These are phyloP conservation scores for Xylaria sp. DNA, from an alignment of 2,329 filamentous ascomycete genomes.

Conservation along the genomic window DNA sequence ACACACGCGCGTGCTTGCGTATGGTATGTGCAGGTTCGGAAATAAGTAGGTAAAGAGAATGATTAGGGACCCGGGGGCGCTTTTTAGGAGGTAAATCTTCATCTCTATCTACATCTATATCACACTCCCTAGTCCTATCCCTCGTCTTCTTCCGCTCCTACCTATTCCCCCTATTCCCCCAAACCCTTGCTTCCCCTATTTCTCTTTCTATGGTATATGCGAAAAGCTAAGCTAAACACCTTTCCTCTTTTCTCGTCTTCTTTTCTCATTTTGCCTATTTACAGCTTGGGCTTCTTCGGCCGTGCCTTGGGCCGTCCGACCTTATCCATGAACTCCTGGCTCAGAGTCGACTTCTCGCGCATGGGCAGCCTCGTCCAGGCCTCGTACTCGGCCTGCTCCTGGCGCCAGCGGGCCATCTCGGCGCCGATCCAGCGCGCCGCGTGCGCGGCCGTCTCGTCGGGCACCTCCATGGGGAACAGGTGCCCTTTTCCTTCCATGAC, in stretches of 20 bases:
- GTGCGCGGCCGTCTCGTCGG: slow-evolving; percentile 71
- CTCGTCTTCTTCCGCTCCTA: background rate
- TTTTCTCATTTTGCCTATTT: slow-evolving; percentile 7
- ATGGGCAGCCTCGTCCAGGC: slow-evolving; percentile 63
- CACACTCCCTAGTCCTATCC: background rate
- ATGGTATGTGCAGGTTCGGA: background rate
- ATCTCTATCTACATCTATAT: background rate
- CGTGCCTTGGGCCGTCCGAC: slow-evolving; percentile 51
- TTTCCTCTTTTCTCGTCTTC: background rate
- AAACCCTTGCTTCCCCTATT: too few species aligned
- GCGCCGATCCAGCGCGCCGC: slow-evolving; percentile 66
- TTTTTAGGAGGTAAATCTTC: too few species aligned
- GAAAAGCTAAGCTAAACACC: background rate
- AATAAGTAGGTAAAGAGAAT: background rate
- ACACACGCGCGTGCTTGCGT: too few species aligned
- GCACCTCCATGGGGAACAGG: slow-evolving; percentile 84
- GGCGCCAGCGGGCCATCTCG: slow-evolving; percentile 68
- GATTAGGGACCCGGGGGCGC: too few species aligned
- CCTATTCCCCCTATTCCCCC: background rate
- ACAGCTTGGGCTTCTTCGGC: slow-evolving; percentile 42
- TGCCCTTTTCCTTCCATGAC: slow-evolving; percentile 76
- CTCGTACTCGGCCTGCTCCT: slow-evolving; percentile 66
- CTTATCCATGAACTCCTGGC: slow-evolving; percentile 67
- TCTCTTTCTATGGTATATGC: background rate
- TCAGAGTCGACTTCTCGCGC: slow-evolving; percentile 66